Evolutionary conservation across 495 filamentous ascomycete species (phyloP).

Genomic region (Aspergillus incahuasiensis): DNA sequence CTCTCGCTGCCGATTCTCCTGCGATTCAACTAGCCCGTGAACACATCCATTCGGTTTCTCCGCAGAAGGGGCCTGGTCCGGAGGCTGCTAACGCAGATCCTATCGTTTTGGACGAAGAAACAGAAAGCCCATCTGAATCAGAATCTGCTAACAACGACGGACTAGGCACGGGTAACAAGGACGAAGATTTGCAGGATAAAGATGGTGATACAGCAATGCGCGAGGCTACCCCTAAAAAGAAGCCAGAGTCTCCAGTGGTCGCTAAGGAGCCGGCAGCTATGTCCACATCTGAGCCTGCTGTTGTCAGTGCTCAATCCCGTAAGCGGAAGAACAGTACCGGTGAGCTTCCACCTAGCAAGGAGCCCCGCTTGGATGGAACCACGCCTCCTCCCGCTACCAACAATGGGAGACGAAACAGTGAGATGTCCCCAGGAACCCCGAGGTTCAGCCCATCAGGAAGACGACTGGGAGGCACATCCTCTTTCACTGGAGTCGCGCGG

Average conservation of each 20-base stretch:
- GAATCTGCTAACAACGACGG: not conserved
- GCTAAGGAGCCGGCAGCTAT: not conserved
- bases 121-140: not conserved
- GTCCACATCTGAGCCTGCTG: not conserved
- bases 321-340: slow-evolving; percentile 29
- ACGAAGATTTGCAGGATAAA: not conserved
- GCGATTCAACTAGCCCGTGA: slow-evolving; percentile 6
- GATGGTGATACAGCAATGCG: slow-evolving; percentile 8
- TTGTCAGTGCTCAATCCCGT: slow-evolving; percentile 4
- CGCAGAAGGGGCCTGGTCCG: not conserved
- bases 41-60: not conserved
- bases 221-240: not conserved
- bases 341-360: slow-evolving; percentile 21
- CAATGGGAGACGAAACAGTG: not conserved
- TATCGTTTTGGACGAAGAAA: not conserved
- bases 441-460: slow-evolving; percentile 14
- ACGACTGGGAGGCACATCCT: slow-evolving; percentile 14
- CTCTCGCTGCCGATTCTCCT: slow-evolving; percentile 1
- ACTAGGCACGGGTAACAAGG: not conserved
- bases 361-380: slow-evolving; percentile 21
- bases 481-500: slow-evolving; percentile 24
- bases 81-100: not conserved
- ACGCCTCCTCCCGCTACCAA: not conserved
- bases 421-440: not conserved
- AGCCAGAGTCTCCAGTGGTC: not conserved